Conservation (phyloP, 2,329 filamentous ascomycete genomes). For the Harringtonia lauricola region DNA sequence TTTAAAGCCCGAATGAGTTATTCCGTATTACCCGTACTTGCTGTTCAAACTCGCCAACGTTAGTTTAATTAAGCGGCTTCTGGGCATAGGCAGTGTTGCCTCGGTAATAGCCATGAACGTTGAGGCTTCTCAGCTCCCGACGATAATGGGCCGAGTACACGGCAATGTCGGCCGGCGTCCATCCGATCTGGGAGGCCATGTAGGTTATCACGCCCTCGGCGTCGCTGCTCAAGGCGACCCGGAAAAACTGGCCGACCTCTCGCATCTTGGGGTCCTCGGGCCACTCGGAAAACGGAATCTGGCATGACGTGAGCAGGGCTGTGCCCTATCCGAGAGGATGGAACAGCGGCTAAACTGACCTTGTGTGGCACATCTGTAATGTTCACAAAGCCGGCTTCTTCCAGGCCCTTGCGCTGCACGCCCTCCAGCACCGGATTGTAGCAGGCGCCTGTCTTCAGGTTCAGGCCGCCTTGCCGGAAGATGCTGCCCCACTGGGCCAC, state of each 20-base stretch:
- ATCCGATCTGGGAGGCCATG: slow-evolving; percentile 9
- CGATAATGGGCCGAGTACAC: slow-evolving; percentile 8
- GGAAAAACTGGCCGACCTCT: slow-evolving; percentile 14
- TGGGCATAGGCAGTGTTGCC: too few species aligned
- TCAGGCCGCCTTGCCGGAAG: slow-evolving; percentile 3
- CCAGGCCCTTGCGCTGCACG: background rate
- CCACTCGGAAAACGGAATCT: slow-evolving; percentile 17
- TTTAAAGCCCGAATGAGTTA: too few species aligned
- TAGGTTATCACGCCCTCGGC: slow-evolving; percentile 9
- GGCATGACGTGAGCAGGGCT: background rate
- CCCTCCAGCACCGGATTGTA: background rate
- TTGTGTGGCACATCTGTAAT: background rate
- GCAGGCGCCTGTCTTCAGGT: background rate
- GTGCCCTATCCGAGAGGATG: too few species aligned
- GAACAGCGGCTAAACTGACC: slow-evolving; percentile 2
- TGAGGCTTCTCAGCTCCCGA: background rate
- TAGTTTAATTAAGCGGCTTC: too few species aligned
- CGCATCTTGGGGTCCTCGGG: slow-evolving; percentile 18
- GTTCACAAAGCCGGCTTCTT: slow-evolving; percentile 3
- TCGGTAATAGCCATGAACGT: background rate
- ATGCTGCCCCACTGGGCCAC: slow-evolving; percentile 13
- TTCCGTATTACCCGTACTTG: too few species aligned
- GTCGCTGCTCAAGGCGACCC: slow-evolving; percentile 5
- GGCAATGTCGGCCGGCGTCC: slow-evolving; percentile 8
- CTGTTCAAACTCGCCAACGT: too few species aligned